Evolutionary conservation across 1,139 yeast species (phyloP), one percentile per base, ranked within the genome.

Genomic region (Kurtzmaniella quercitrusa): DNA sequence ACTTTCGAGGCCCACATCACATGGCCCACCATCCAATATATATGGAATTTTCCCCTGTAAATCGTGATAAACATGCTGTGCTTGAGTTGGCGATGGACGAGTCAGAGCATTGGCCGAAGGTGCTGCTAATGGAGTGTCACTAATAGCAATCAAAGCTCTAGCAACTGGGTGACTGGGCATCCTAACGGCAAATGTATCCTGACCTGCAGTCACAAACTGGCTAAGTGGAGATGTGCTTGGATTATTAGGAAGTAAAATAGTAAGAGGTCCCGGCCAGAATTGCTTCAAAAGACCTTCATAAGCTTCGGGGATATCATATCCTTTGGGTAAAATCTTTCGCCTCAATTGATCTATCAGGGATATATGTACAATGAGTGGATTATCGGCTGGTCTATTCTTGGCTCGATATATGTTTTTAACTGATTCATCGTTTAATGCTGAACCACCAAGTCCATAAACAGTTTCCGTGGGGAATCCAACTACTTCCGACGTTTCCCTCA

Each of bases 81-180:
- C 98, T 36, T 74, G 57, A 0, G 98, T 93, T 1, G 98, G 96
- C 35, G 96, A 86, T 1, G 98, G 98, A 43, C 88, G 71, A 0
- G 98, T 93, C 1, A 97, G 88, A 2, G 97, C 94, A 62, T 93
- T 93, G 6, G 98, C 98, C 1, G 96, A 87, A 0, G 98, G 98
- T 0, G 98, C 98, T 0, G 98, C 98, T 36, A 93, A 65, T 0
- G 98, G 98, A 1, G 85, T 76, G 51, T 88, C 95, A 41, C 95
- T 80, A n/a, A 86, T 55, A 2, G 89, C 87, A 41, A 93, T 89
- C 38, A 93, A 68, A 0, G 98, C 96, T 46, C 98, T 70, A 0
- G 98, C 98, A 1, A 93, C 78, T 1, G 94, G 89, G 58, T 91
- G 86, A 14, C 75, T 69, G 1, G 98, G 98, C 60, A 93, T 74